Percentiles rank a stretch among this genome's conserved stretches.
These are phyloP conservation scores for Liriodendron chinense DNA, from an alignment of 164 flowering plant genomes.

Conservation along the genomic window DNA sequence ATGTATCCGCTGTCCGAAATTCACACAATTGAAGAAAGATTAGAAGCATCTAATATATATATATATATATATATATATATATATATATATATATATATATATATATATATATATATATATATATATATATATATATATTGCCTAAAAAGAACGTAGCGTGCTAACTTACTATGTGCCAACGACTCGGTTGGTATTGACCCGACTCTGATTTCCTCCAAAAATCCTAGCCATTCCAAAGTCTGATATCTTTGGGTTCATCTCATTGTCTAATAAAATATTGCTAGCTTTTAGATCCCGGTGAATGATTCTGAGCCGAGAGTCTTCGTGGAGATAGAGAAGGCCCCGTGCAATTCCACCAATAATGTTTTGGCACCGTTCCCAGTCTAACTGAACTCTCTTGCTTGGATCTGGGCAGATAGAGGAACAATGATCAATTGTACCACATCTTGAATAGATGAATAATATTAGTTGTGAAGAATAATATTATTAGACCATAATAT, in stretches of 20 bases:
- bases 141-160: too few species aligned
- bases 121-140: too few species aligned
- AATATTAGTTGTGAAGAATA: too few species aligned
- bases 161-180: slow-evolving; percentile 47
- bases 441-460: too few species aligned
- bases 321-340: slow-evolving; percentile 57
- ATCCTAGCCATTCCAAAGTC: slow-evolving; percentile 51
- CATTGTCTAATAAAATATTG: slow-evolving; percentile 46
- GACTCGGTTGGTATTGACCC: slow-evolving; percentile 22
- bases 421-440: too few species aligned
- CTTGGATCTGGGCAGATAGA: not conserved
- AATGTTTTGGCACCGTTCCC: slow-evolving; percentile 23
- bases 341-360: slow-evolving; percentile 52
- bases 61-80: too few species aligned
- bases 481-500: too few species aligned
- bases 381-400: slow-evolving; percentile 11
- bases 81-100: too few species aligned
- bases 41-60: too few species aligned
- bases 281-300: slow-evolving; percentile 60
- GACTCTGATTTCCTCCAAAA: slow-evolving; percentile 25
- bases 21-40: not conserved
- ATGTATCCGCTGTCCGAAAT: not conserved
- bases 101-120: too few species aligned
- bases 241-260: slow-evolving; percentile 43
- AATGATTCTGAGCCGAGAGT: slow-evolving; percentile 45